Evolutionary conservation across 2,329 filamentous ascomycete species (phyloP).

Genomic region (Aspergillus latus): DNA sequence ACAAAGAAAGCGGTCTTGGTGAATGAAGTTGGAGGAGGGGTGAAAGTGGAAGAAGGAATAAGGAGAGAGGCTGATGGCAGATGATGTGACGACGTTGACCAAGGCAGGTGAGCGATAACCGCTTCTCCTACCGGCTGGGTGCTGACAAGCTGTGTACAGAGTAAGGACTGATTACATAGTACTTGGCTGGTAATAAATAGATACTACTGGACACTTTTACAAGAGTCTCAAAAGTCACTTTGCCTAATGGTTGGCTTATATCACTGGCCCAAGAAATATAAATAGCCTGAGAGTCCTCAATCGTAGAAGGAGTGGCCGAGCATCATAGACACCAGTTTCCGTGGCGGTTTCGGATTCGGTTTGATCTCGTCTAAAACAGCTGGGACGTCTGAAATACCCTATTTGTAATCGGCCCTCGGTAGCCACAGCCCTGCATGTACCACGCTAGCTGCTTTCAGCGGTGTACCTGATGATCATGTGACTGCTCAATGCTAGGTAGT

Average conservation of each 20-base stretch:
- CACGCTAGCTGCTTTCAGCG: not conserved
- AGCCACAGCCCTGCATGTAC: not conserved
- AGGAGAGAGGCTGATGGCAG: conserved; percentile 10
- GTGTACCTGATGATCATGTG: conserved; percentile 10
- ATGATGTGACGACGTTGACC: conserved; percentile 13
- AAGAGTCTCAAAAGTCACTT: not conserved
- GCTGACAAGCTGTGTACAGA: not conserved
- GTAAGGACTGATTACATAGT: conserved; percentile 4
- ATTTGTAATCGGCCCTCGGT: not conserved
- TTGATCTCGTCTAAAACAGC: conserved; percentile 4
- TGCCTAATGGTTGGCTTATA: not conserved
- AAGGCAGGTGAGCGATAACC: conserved; percentile 1
- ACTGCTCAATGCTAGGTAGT: not conserved
- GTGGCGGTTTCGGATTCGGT: conserved; percentile 4
- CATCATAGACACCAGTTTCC: not conserved
- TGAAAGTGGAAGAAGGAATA: conserved; percentile 1
- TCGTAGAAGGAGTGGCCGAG: not conserved
- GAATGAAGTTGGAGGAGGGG: not conserved
- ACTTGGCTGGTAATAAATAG: conserved; percentile 2
- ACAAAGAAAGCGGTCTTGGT: not conserved
- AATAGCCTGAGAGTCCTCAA: not conserved
- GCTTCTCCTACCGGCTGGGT: conserved; percentile 4
- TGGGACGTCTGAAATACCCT: not conserved
- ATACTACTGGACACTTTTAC: not conserved
- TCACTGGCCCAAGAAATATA: not conserved